phyloP scores from a whole-genome alignment of 306 rosid species.

The Quercus parvula region DNA sequence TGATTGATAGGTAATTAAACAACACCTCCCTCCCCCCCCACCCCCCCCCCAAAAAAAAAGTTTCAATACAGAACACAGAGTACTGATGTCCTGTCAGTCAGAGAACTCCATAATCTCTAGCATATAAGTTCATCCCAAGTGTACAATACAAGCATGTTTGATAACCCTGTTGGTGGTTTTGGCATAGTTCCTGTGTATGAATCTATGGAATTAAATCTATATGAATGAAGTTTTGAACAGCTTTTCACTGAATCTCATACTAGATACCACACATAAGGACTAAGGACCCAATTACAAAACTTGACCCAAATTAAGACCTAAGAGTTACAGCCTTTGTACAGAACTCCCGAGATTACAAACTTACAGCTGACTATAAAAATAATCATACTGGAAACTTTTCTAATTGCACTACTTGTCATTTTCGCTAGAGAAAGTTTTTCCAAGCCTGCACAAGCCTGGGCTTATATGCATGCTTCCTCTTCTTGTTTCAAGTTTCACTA shows the following conservation, averaged over 20 bases:
- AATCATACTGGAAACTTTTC: too few relatives aligned
- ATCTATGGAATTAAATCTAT: background rate
- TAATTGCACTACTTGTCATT: too few relatives aligned
- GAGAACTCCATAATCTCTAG: background rate
- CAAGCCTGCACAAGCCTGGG: too few relatives aligned
- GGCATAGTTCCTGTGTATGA: background rate
- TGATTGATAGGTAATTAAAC: conserved; percentile 80
- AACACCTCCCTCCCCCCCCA: background rate
- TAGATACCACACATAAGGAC: background rate
- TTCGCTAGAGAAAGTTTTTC: too few relatives aligned
- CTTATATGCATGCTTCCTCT: background rate
- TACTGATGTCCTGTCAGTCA: background rate
- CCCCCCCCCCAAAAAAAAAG: background rate
- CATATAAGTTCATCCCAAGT: background rate
- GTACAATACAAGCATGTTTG: background rate
- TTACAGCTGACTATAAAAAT: too few relatives aligned
- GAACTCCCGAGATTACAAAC: too few relatives aligned
- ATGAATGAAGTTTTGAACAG: background rate
- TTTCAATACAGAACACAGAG: background rate
- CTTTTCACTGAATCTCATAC: background rate
- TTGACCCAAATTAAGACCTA: too few relatives aligned
- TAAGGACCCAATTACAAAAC: background rate
- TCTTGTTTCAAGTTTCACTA: background rate
- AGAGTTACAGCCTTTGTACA: too few relatives aligned
- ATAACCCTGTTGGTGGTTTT: background rate